These are phyloP conservation scores for Melastoma malabathricum DNA, from an alignment of 345 rosid species.

Conservation along the genomic window DNA sequence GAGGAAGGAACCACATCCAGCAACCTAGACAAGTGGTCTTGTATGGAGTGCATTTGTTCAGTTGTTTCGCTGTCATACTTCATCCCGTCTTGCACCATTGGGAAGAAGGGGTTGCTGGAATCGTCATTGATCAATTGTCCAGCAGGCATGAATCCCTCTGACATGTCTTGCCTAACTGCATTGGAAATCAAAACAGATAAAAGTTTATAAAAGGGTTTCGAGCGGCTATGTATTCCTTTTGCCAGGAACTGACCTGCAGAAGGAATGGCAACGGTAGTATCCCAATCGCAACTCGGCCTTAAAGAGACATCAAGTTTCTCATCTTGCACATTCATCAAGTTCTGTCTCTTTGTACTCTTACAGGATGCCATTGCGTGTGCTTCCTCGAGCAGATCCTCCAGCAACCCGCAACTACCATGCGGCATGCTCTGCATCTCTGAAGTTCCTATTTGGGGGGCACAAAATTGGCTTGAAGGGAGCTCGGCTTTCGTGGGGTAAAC, in stretches of 20 bases:
- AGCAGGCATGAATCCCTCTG: no score
- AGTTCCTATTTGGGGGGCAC: constrained; percentile 12
- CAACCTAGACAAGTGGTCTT: constrained; percentile 37
- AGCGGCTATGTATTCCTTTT: neutral
- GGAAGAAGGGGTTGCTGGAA: neutral
- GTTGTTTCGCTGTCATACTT: constrained; percentile 24
- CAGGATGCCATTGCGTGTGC: constrained; percentile 21
- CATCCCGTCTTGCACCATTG: constrained; percentile 16
- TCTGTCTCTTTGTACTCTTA: constrained; percentile 16
- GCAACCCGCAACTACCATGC: constrained; percentile 14
- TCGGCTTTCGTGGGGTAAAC: constrained; percentile 29
- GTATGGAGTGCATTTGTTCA: constrained; percentile 23
- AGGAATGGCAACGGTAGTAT: constrained; percentile 9
- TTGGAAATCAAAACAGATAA: no score
- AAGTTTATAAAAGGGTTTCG: no score
- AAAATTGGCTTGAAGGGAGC: constrained; percentile 68
- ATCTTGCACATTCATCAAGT: constrained; percentile 7
- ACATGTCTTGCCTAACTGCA: no score
- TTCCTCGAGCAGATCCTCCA: constrained; percentile 50
- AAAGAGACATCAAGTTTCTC: constrained; percentile 9
- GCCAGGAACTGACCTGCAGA: constrained; percentile 20
- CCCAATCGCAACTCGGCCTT: constrained; percentile 10
- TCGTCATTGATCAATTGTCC: no score
- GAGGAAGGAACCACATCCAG: constrained; percentile 17
- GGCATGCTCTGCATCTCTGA: constrained; percentile 9